A percentile compares a stretch with the other conserved stretches of the same genome.
Evolutionary conservation across 768 basidiomycete genomes (phyloP).

Genomic region (Pisolithus tinctorius): DNA sequence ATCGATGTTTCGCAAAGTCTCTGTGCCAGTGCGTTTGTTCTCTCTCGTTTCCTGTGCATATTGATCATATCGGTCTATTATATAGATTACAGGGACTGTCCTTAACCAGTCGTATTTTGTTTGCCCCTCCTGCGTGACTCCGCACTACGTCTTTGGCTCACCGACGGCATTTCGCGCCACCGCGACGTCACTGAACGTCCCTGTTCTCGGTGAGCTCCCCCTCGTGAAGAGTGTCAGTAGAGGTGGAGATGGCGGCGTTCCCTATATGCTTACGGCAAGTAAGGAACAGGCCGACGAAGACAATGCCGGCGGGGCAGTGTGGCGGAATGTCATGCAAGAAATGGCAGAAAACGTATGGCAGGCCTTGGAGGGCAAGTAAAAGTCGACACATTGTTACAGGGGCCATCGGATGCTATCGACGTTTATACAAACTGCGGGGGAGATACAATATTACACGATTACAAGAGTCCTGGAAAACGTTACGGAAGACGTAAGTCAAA

Average conservation of each 20-base stretch:
- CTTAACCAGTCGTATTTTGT: conserved; percentile 86
- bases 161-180: conserved; percentile 56
- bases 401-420: too few species aligned
- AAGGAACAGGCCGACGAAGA: conserved; percentile 11
- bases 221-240: conserved; percentile 69
- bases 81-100: conserved; percentile 76
- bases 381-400: not conserved
- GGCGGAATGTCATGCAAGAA: conserved; percentile 26
- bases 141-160: conserved; percentile 66
- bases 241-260: conserved; percentile 64
- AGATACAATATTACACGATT: not conserved
- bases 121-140: conserved; percentile 63
- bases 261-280: conserved; percentile 34
- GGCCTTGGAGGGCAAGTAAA: conserved; percentile 3
- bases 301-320: conserved; percentile 24
- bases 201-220: conserved; percentile 75
- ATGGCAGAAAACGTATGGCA: conserved; percentile 27
- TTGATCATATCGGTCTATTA: not conserved
- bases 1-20: conserved; percentile 84
- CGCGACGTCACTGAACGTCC: conserved; percentile 49
- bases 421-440: too few species aligned
- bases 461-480: not conserved
- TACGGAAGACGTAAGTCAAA: not conserved
- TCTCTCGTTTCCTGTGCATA: not conserved
- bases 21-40: conserved; percentile 62